These are phyloP conservation scores for Lycium barbarum DNA, from an alignment of 257 asterid genomes.

Conservation along the genomic window DNA sequence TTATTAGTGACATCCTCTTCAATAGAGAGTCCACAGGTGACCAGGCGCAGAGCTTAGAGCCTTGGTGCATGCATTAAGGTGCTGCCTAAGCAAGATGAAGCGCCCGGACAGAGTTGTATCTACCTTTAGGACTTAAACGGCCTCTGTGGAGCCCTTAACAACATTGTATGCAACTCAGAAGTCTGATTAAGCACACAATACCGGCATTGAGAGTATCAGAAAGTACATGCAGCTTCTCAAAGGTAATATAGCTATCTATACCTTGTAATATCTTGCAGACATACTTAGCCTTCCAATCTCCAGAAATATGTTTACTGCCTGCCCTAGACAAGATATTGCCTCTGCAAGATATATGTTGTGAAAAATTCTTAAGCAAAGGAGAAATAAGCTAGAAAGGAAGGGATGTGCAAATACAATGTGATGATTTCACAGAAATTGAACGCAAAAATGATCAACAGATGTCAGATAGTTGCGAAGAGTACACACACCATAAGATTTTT, in stretches of 20 bases:
- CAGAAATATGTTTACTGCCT: slow-evolving; percentile 73
- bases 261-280: slow-evolving; percentile 97
- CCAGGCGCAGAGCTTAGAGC: background rate
- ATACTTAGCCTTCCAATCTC: slow-evolving; percentile 90
- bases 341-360: slow-evolving; percentile 51
- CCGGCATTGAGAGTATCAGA: background rate
- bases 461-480: too few relatives aligned
- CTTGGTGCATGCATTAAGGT: background rate
- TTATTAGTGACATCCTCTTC: too few relatives aligned
- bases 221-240: background rate
- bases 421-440: too few relatives aligned
- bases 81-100: background rate
- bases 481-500: too few relatives aligned
- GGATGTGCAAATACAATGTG: background rate
- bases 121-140: background rate
- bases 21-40: background rate
- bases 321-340: slow-evolving; percentile 78
- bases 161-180: background rate
- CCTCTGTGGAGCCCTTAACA: background rate
- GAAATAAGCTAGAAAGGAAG: too few relatives aligned
- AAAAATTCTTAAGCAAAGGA: background rate
- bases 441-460: too few relatives aligned
- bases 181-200: background rate
- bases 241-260: slow-evolving; percentile 35
- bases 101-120: background rate